Percentiles rank a stretch among this genome's conserved stretches.
Conservation (phyloP, 805 yeast genomes). For the Sugiyamaella smithiae region DNA sequence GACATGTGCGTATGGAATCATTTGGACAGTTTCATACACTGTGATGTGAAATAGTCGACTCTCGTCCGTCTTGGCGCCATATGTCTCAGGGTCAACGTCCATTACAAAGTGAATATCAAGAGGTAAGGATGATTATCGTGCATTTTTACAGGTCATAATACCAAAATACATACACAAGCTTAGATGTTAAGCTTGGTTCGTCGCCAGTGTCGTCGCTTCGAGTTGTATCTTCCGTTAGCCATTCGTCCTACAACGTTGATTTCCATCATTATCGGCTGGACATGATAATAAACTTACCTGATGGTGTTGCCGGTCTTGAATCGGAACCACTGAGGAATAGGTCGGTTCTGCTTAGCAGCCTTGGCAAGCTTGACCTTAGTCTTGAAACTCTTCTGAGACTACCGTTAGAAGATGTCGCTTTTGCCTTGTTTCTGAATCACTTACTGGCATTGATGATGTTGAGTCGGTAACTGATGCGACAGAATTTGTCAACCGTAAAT, state of each 20-base stretch:
- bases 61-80: slow-evolving; percentile 40
- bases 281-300: slow-evolving; percentile 40
- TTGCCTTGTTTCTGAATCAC: background rate
- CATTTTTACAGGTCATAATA: slow-evolving; percentile 8
- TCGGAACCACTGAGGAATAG: slow-evolving; percentile 99
- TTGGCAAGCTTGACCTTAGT: slow-evolving; percentile 98
- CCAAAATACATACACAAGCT: slow-evolving; percentile 28
- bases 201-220: slow-evolving; percentile 99
- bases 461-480: background rate
- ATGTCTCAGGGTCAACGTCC: slow-evolving; percentile 7
- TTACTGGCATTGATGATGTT: slow-evolving; percentile 3
- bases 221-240: slow-evolving; percentile 66
- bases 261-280: background rate
- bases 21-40: slow-evolving; percentile 52
- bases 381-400: slow-evolving; percentile 83
- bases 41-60: slow-evolving; percentile 56
- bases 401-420: background rate
- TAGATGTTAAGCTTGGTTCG: slow-evolving; percentile 98
- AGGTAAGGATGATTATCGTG: background rate
- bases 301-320: slow-evolving; percentile 96
- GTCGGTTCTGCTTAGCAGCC: slow-evolving; percentile 99
- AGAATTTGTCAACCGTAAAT: slow-evolving; percentile 2
- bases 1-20: slow-evolving; percentile 61
- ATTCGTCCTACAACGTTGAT: background rate
- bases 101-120: background rate